phyloP scores from a whole-genome alignment of 768 basidiomycete species.

The Hirschioporus abietinus region DNA sequence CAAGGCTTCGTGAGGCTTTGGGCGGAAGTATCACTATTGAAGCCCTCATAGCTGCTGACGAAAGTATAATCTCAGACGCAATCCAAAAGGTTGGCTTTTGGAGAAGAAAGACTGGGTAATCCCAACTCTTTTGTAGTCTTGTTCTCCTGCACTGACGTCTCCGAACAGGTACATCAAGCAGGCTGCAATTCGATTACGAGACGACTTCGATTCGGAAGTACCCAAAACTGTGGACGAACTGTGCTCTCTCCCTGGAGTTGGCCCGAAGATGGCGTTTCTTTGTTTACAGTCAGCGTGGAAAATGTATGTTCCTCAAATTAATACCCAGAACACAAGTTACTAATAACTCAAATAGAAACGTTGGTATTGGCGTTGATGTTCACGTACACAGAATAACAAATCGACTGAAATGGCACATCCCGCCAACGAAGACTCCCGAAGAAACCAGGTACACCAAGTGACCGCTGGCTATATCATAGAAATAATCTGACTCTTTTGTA shows the following conservation, averaged over 20 bases:
- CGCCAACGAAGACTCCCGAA: conserved; percentile 80
- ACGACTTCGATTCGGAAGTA: conserved; percentile 77
- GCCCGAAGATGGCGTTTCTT: conserved; percentile 95
- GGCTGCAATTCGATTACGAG: conserved; percentile 60
- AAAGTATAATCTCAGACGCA: conserved; percentile 58
- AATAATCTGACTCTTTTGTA: conserved; percentile 19
- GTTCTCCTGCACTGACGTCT: conserved; percentile 5
- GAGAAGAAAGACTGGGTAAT: conserved; percentile 78
- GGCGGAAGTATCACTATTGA: conserved; percentile 77
- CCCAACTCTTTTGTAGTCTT: neutral
- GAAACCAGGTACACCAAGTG: conserved; percentile 59
- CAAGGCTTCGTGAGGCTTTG: conserved; percentile 63
- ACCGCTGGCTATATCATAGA: neutral
- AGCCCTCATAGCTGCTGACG: conserved; percentile 60
- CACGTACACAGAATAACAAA: conserved; percentile 97
- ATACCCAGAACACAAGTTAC: neutral
- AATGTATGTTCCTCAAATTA: conserved; percentile 35
- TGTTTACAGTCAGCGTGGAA: conserved; percentile 82
- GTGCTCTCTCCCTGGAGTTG: conserved; percentile 84
- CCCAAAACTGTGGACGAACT: conserved; percentile 87
- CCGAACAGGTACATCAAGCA: conserved; percentile 62
- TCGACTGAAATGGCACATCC: conserved; percentile 86
- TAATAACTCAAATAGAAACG: conserved; percentile 45
- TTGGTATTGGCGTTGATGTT: conserved; percentile 92
- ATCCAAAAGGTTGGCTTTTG: conserved; percentile 93